Evolutionary conservation across 176 grass and related monocot species (phyloP), one percentile per base, ranked within the genome.

Genomic region (Poa pratensis): DNA sequence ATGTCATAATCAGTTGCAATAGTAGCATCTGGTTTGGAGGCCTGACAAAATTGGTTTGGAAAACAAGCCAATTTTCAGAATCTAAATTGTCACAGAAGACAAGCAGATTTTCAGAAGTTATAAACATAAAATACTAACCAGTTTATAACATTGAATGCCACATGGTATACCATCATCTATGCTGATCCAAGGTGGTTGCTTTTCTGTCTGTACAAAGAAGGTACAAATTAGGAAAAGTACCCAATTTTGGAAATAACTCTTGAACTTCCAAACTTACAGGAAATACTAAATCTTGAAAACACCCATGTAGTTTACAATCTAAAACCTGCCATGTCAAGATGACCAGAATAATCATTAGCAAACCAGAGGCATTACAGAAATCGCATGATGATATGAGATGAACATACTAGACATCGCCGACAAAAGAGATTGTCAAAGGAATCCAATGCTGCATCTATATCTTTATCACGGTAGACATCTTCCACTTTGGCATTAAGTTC

Each of bases 391-490:
- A 57, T 77, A 76, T 55, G 22, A 78, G 64, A 58, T 73, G 52
- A 61, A 28, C 93, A 19, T 92, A 98, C 96, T 37, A 95, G 82
- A 85, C 93, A 98, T 81, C 93, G 83, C 48, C 93, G 87, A 86
- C 96, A 98, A 70, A 98, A 98, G 42, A 98, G 92, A 74, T 98
- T 98, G 89, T 98, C 93, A 89, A 98, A 98, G 60, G 96, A 98
- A 94, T 98, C 93, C 86, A 95, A 80, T 83, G 96, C 93, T 54
- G 88, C 91, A 40, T 98, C 93, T 55, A 98, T 78, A 92, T 98
- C 91, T 92, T 98, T 98, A 43, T 95, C 96, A 88, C 86, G 11
- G 67, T 94, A 90, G 78, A 87, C 82, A 83, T 98, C 86, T 67
- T 92, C 93, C 55, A 89, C 54, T 94, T 83, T 94, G 53, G 30